Evolutionary conservation across 495 filamentous ascomycete genomes (phyloP).

Genomic region (Hypoxylon fragiforme): DNA sequence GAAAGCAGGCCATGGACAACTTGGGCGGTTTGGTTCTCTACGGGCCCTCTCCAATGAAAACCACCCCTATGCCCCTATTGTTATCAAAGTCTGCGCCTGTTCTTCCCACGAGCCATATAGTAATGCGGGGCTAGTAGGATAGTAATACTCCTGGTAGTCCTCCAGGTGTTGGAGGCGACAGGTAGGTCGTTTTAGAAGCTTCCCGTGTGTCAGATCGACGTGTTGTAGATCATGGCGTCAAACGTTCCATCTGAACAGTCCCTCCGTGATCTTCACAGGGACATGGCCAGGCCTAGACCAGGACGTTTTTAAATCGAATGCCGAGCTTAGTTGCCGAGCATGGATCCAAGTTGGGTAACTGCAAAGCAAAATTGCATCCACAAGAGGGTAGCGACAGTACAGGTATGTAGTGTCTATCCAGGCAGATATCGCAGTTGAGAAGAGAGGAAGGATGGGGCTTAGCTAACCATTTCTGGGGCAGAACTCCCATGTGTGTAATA

Average conservation of each 20-base stretch:
- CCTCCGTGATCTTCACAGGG: conserved; percentile 42
- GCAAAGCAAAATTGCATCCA: background rate
- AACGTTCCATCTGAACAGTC: conserved; percentile 41
- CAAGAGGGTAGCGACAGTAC: background rate
- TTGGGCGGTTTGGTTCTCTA: conserved; percentile 27
- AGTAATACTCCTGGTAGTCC: conserved; percentile 2
- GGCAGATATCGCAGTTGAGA: background rate
- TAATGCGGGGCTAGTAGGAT: conserved; percentile 8
- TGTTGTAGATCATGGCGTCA: conserved; percentile 47
- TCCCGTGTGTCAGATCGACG: conserved; percentile 40
- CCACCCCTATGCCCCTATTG: conserved; percentile 1
- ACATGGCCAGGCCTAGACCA: conserved; percentile 14
- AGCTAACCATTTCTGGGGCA: conserved; percentile 3
- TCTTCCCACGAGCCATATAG: conserved; percentile 3
- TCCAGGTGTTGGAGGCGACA: conserved; percentile 28
- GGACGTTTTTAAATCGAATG: conserved; percentile 8
- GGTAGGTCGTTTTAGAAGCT: conserved; percentile 37
- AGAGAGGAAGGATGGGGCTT: background rate
- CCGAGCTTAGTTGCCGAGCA: conserved; percentile 6
- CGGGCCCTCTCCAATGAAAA: conserved; percentile 9
- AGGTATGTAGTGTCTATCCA: background rate
- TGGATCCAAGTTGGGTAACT: background rate
- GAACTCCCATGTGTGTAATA: background rate
- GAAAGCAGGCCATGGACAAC: background rate
- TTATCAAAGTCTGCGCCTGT: conserved; percentile 3